Conservation (phyloP, 2,329 filamentous ascomycete genomes). For the Pestalotiopsis sp. region DNA sequence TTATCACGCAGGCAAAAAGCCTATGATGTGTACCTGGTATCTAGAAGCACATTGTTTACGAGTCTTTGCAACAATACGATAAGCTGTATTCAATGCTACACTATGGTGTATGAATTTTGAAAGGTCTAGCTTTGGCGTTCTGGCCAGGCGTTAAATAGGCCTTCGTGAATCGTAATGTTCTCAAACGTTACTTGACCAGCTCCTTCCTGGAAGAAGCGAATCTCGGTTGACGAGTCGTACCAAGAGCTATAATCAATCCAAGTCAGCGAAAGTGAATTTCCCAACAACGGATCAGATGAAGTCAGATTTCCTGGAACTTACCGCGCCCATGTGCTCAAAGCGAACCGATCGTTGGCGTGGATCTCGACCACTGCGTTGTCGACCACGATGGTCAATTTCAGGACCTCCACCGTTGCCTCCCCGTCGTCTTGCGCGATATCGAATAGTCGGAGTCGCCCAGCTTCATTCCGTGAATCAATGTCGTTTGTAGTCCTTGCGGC, state of each 20-base stretch:
- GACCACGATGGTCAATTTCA: constrained; percentile 43
- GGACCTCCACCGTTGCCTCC: constrained; percentile 34
- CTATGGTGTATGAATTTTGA: neutral
- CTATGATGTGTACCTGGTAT: too few relatives aligned
- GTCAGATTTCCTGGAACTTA: constrained; percentile 26
- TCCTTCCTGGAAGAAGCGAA: constrained; percentile 39
- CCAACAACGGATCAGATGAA: neutral
- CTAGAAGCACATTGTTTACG: too few relatives aligned
- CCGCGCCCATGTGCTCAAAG: constrained; percentile 44
- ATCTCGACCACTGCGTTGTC: constrained; percentile 41
- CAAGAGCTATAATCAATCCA: constrained; percentile 30
- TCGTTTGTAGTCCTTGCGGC: constrained; percentile 40
- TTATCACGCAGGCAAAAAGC: too few relatives aligned
- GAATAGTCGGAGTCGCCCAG: constrained; percentile 42
- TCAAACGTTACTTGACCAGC: constrained; percentile 32
- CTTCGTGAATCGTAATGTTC: constrained; percentile 37
- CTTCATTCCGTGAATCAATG: constrained; percentile 39
- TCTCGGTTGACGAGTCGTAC: constrained; percentile 36
- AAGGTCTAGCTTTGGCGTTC: constrained; percentile 18
- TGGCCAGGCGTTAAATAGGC: constrained; percentile 41
- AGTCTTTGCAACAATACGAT: too few relatives aligned
- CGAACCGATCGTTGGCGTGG: constrained; percentile 44
- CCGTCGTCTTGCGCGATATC: constrained; percentile 33
- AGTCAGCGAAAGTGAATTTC: constrained; percentile 19
- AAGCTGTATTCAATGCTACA: too few relatives aligned